A percentile compares a stretch with the other conserved stretches of the same genome.
Evolutionary conservation across 2,329 filamentous ascomycete genomes (phyloP).

Genomic region (Curvularia spicifera): DNA sequence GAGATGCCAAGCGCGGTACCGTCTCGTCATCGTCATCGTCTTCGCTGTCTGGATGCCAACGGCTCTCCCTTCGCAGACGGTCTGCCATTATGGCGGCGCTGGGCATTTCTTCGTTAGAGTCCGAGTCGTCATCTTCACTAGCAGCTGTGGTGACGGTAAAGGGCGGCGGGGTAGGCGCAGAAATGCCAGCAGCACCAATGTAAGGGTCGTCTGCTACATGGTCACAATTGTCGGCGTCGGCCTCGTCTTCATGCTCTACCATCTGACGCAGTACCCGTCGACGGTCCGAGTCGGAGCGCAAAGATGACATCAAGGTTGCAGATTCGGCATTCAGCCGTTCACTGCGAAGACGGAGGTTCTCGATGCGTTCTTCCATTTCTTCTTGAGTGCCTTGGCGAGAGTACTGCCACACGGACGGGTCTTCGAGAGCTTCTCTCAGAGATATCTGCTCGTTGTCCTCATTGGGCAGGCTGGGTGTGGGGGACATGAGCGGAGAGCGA

Average conservation of each 20-base stretch:
- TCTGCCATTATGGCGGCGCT: conserved; percentile 50
- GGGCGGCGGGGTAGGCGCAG: conserved; percentile 48
- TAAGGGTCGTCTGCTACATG: conserved; percentile 34
- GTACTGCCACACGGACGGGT: conserved; percentile 43
- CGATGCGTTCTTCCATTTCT: conserved; percentile 36
- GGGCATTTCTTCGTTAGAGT: conserved; percentile 47
- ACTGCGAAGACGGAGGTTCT: conserved; percentile 33
- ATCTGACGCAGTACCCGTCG: conserved; percentile 23
- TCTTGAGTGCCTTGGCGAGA: conserved; percentile 35
- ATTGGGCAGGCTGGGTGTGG: conserved; percentile 33
- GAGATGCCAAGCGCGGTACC: conserved; percentile 29
- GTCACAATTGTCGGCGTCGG: conserved; percentile 40
- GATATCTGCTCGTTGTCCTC: conserved; percentile 41
- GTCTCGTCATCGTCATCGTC: conserved; percentile 46
- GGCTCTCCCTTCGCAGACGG: conserved; percentile 48
- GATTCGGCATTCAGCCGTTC: conserved; percentile 20
- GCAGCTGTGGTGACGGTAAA: conserved; percentile 50
- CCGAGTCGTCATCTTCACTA: conserved; percentile 43
- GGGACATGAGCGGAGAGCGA: conserved; percentile 34
- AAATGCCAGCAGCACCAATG: conserved; percentile 34
- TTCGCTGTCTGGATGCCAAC: conserved; percentile 47
- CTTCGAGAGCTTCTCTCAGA: conserved; percentile 44
- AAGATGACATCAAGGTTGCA: conserved; percentile 16
- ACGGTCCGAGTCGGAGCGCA: conserved; percentile 21
- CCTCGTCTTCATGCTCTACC: conserved; percentile 31